Conservation (phyloP, 495 filamentous ascomycete genomes). For the Xylaria curta region DNA sequence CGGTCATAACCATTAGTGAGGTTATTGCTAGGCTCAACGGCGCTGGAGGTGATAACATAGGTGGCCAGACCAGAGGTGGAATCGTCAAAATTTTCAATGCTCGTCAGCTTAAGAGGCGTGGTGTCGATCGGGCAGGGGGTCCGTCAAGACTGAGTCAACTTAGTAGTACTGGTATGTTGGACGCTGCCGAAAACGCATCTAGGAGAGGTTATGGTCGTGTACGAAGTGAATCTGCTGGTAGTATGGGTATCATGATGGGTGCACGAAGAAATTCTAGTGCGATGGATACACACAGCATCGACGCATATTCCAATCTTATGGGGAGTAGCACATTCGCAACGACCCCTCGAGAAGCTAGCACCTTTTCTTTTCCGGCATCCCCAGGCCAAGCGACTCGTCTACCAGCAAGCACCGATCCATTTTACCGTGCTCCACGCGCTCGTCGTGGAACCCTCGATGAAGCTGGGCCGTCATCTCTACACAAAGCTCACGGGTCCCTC, state of each 20-base stretch:
- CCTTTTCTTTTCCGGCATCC: constrained; percentile 72
- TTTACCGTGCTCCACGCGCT: constrained; percentile 82
- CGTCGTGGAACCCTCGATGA: constrained; percentile 65
- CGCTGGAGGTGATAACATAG: constrained; percentile 75
- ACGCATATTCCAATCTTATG: constrained; percentile 44
- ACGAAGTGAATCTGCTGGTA: constrained; percentile 80
- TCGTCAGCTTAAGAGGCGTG: constrained; percentile 85
- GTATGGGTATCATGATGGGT: constrained; percentile 73
- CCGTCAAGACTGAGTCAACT: constrained; percentile 75
- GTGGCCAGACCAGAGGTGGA: constrained; percentile 80
- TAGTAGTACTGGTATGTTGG: constrained; percentile 81
- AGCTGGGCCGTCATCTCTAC: constrained; percentile 42
- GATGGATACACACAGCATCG: constrained; percentile 50
- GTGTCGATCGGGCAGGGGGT: constrained; percentile 65
- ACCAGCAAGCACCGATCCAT: constrained; percentile 65
- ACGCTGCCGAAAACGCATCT: constrained; percentile 63
- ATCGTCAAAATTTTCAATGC: constrained; percentile 90
- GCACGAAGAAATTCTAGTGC: constrained; percentile 52
- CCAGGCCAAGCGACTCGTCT: constrained; percentile 53
- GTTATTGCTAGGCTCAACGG: constrained; percentile 80
- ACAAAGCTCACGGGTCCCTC: constrained; percentile 54
- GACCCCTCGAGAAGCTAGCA: constrained; percentile 70
- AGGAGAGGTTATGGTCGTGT: constrained; percentile 75
- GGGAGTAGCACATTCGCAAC: constrained; percentile 66
- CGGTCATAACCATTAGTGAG: constrained; percentile 87